Percentiles rank a stretch among this genome's conserved stretches.
Conservation (phyloP, 495 filamentous ascomycete species). For the Aspergillus cristatus region DNA sequence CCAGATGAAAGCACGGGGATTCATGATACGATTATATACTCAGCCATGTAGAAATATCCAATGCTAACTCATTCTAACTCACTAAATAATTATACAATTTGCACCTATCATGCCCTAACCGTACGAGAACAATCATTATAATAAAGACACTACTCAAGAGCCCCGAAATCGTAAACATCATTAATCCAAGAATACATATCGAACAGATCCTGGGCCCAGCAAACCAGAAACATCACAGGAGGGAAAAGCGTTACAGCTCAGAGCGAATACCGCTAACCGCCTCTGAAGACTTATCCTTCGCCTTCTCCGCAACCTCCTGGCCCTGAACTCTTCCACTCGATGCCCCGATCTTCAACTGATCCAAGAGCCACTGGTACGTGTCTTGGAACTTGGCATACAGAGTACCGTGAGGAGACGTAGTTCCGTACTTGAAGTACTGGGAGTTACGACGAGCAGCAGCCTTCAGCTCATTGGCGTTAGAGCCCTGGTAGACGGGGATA, state of each 20-base stretch:
- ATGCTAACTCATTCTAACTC: no score
- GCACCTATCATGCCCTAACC: no score
- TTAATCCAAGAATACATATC: no score
- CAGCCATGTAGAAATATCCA: no score
- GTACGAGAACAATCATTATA: no score
- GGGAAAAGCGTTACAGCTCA: slow-evolving; percentile 20
- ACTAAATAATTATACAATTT: no score
- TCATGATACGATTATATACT: no score
- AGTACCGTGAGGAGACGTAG: slow-evolving; percentile 53
- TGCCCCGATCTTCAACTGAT: slow-evolving; percentile 52
- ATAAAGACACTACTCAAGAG: no score
- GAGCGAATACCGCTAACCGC: slow-evolving; percentile 18
- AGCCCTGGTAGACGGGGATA: slow-evolving; percentile 62
- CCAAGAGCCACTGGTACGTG: slow-evolving; percentile 49
- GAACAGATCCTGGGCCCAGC: no score
- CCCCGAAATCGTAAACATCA: no score
- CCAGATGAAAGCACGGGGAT: no score
- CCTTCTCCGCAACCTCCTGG: slow-evolving; percentile 41
- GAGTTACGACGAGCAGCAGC: slow-evolving; percentile 61
- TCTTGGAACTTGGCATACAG: slow-evolving; percentile 56
- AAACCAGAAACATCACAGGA: no score
- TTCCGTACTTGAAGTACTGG: slow-evolving; percentile 72
- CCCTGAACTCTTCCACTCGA: slow-evolving; percentile 53
- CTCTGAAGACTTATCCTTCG: slow-evolving; percentile 24
- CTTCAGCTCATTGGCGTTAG: slow-evolving; percentile 52